phyloP scores from a whole-genome alignment of 1,284 basidiomycete genomes.

The Cryptococcus sp. region DNA sequence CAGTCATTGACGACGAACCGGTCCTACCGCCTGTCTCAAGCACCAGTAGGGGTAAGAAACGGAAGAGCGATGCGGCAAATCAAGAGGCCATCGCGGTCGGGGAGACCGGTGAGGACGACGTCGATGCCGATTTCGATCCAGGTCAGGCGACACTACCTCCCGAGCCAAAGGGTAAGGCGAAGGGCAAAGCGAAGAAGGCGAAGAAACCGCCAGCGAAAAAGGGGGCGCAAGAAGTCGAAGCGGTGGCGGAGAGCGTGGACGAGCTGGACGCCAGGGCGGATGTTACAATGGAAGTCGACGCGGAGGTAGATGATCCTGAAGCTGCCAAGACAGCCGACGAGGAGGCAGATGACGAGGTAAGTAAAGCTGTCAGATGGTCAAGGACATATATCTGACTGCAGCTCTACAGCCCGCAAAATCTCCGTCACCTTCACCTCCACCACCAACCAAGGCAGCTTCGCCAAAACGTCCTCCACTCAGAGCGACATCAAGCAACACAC shows the following conservation, averaged over 20 bases:
- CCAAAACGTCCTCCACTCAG: constrained; percentile 15
- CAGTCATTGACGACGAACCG: background rate
- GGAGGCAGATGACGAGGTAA: constrained; percentile 13
- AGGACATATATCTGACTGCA: no score
- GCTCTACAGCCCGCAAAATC: background rate
- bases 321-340: constrained; percentile 13
- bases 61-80: constrained; percentile 11
- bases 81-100: background rate
- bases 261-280: background rate
- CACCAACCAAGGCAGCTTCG: constrained; percentile 12
- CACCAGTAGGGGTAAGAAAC: constrained; percentile 9
- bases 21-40: background rate
- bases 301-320: constrained; percentile 11
- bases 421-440: constrained; percentile 8
- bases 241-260: constrained; percentile 1
- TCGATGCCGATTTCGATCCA: constrained; percentile 10
- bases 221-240: constrained; percentile 3
- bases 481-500: constrained; percentile 15
- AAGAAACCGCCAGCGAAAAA: constrained; percentile 16
- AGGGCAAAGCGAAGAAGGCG: constrained; percentile 15
- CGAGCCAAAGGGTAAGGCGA: constrained; percentile 9
- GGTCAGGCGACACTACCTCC: background rate
- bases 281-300: background rate
- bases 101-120: constrained; percentile 8
- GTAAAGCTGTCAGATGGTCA: background rate